Evolutionary conservation across 2,329 filamentous ascomycete genomes (phyloP), one percentile per base, ranked within the genome.

Genomic region (Fusarium anthophilum): DNA sequence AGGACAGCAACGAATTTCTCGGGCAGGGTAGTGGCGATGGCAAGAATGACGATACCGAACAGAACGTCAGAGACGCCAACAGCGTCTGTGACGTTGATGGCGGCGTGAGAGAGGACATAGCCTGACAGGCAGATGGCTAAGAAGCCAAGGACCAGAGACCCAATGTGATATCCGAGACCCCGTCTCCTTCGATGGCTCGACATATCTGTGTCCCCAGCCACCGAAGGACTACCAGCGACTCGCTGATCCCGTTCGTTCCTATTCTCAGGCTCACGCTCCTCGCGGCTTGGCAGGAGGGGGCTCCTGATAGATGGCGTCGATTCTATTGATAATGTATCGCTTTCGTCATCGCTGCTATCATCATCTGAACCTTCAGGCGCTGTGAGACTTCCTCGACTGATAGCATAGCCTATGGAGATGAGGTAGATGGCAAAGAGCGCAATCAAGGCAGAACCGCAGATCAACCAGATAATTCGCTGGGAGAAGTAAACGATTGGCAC

Each of bases 381-480:
- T 1, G 7, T 39, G 1, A 60, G 22, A 6, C 26, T 60, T 22
- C 57, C 45, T 11, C 44, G 57, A 39, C 57, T 60, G 22, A 60
- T 60, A 10, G 45, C 35, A 17, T 22, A 60, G 24, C 35, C 35
- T 39, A 60, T 53, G 13, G 57, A 39, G 17, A 53, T 8, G 0
- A 60, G 26, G 26, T 60, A 60, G 12, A 60, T 2, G 1, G 13
- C 44, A 1, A 60, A 54, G 6, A 60, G 13, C 2, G 9, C 35
- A 22, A 60, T 41, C 45, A 60, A 17, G 22, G 32, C 1, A 7
- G 57, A 60, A 1, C 57, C 45, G 18, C 22, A 2, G 18, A 22
- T 1, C 6, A 26, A 26, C 57, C 44, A 53, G 45, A 32, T 0
- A 1, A 54, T 22, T 1, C 8, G 8, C 3, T 32, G 45, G 0